phyloP scores from a whole-genome alignment of 768 basidiomycete species.

The Galerina sulciceps region DNA sequence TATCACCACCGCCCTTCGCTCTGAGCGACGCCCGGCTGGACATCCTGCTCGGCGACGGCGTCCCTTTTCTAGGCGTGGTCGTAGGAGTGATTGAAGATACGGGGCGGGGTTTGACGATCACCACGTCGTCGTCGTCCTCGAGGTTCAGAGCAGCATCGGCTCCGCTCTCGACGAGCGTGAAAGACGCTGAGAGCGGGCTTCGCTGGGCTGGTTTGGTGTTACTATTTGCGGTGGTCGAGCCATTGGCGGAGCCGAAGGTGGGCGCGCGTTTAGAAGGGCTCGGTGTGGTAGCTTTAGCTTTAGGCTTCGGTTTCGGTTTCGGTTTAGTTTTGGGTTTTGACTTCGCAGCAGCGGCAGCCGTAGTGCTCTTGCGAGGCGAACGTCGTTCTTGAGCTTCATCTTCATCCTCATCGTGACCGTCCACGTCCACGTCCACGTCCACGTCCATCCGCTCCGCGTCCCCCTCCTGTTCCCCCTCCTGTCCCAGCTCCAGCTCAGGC shows the following conservation, averaged over 20 bases:
- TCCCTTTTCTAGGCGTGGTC: background rate
- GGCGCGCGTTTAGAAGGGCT: background rate
- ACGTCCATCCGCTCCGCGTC: background rate
- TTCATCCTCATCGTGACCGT: constrained; percentile 16
- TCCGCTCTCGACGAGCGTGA: constrained; percentile 12
- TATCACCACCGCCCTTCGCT: too few relatives aligned
- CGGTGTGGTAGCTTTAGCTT: background rate
- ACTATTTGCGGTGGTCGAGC: background rate
- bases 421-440: constrained; percentile 10
- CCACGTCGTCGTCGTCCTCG: constrained; percentile 20
- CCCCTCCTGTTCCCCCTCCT: background rate
- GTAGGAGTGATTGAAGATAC: too few relatives aligned
- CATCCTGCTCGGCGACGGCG: background rate
- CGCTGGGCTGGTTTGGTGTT: constrained; percentile 1
- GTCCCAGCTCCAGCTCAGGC: background rate
- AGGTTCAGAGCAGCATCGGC: background rate
- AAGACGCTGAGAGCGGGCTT: constrained; percentile 28
- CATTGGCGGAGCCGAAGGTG: background rate
- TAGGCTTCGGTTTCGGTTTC: too few relatives aligned
- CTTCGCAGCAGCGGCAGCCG: too few relatives aligned
- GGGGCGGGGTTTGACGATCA: constrained; percentile 1
- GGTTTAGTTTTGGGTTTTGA: too few relatives aligned
- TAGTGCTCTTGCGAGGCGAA: constrained; percentile 5
- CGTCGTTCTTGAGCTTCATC: constrained; percentile 12
- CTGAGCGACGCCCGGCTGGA: too few relatives aligned